These are phyloP conservation scores for Echinochloa phyllopogon DNA, from an alignment of 176 grass and related monocot species.

Conservation along the genomic window DNA sequence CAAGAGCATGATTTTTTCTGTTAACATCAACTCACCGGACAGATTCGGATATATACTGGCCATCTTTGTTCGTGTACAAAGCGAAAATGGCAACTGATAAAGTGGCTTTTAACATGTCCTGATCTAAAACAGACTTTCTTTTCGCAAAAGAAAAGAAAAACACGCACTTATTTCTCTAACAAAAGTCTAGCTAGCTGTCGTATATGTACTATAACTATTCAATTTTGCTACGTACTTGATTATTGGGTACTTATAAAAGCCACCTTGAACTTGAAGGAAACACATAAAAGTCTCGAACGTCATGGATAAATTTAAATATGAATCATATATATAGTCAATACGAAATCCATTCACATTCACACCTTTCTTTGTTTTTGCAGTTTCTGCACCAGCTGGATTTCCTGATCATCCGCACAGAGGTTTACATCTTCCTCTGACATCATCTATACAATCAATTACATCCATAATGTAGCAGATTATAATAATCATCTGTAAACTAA, in stretches of 20 bases:
- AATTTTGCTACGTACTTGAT: neutral
- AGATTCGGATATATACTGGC: neutral
- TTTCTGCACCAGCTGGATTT: constrained; percentile 72
- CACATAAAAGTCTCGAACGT: neutral
- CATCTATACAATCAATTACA: neutral
- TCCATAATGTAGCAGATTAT: neutral
- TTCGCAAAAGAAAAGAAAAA: no score
- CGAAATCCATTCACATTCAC: neutral
- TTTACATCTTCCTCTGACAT: neutral
- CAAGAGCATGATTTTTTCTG: neutral
- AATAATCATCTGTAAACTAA: neutral
- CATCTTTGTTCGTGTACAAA: neutral
- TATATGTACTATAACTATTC: no score
- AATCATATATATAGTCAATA: neutral
- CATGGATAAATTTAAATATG: neutral
- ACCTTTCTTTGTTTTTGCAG: constrained; percentile 39
- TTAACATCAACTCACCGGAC: neutral
- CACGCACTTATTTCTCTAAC: neutral
- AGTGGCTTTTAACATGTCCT: neutral
- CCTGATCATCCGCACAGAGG: constrained; percentile 83
- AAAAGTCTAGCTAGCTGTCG: neutral
- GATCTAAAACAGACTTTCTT: neutral
- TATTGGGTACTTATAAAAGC: neutral
- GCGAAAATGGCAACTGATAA: neutral
- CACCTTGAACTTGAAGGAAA: neutral